Conservation (phyloP, 805 yeast genomes). For the Clavispora fructus region DNA sequence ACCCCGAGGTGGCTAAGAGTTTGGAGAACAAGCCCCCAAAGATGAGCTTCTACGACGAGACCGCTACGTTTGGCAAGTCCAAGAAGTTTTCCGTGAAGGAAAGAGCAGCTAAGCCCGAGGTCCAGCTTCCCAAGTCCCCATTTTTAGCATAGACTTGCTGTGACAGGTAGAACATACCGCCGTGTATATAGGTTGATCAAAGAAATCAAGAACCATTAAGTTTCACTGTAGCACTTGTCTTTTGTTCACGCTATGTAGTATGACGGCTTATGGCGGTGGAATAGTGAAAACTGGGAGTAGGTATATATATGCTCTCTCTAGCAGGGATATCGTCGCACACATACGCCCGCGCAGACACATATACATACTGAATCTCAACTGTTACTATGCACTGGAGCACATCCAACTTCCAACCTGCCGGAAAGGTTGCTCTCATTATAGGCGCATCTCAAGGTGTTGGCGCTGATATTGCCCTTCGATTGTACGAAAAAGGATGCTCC, state of each 20-base stretch:
- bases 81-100: constrained; percentile 31
- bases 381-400: constrained; percentile 21
- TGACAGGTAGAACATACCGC: not conserved
- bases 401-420: constrained; percentile 30
- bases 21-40: constrained; percentile 30
- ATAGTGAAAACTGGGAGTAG: no score
- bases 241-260: no score
- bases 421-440: constrained; percentile 64
- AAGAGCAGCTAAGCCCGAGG: constrained; percentile 17
- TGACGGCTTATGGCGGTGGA: no score
- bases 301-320: no score
- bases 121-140: constrained; percentile 28
- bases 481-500: constrained; percentile 51
- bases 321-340: no score
- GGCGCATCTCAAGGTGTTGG: constrained; percentile 98
- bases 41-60: constrained; percentile 18
- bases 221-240: no score
- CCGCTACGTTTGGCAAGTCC: constrained; percentile 19
- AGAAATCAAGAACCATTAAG: not conserved
- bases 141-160: constrained; percentile 13
- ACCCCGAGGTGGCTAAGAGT: constrained; percentile 19
- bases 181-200: not conserved
- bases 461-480: constrained; percentile 60
- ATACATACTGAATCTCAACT: no score
- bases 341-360: no score